These are phyloP conservation scores for Geoglossum glabrum DNA, from an alignment of 495 filamentous ascomycete species.

Conservation along the genomic window DNA sequence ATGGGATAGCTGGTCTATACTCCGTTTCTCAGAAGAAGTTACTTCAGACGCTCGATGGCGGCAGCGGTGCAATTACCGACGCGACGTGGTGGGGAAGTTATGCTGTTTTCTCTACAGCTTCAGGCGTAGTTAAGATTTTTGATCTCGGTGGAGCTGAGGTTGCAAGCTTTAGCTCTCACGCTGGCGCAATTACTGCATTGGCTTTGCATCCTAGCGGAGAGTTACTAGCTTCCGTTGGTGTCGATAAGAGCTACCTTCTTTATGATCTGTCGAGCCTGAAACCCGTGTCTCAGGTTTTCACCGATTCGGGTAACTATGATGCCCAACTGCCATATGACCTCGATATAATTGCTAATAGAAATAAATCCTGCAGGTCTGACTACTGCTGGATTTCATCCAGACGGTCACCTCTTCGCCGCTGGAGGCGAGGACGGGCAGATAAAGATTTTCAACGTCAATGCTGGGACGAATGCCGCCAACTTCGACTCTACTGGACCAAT, in stretches of 20 bases:
- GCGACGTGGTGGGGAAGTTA: constrained; percentile 55
- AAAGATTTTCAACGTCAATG: constrained; percentile 69
- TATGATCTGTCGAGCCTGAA: constrained; percentile 56
- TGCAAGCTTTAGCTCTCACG: constrained; percentile 51
- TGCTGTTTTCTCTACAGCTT: constrained; percentile 51
- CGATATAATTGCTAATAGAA: constrained; percentile 11
- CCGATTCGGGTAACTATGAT: constrained; percentile 49
- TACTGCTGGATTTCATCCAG: constrained; percentile 75
- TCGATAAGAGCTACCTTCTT: constrained; percentile 82
- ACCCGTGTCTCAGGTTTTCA: constrained; percentile 56
- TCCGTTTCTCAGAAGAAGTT: constrained; percentile 51
- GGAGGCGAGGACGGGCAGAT: constrained; percentile 59
- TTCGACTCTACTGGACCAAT: constrained; percentile 49
- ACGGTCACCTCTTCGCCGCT: constrained; percentile 80
- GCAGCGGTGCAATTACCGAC: constrained; percentile 50
- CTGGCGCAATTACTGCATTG: constrained; percentile 57
- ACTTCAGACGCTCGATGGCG: constrained; percentile 41
- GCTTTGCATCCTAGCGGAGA: constrained; percentile 69
- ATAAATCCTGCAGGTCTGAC: constrained; percentile 43
- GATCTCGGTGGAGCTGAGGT: constrained; percentile 41
- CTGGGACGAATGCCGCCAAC: constrained; percentile 44
- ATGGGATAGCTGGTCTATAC: constrained; percentile 63
- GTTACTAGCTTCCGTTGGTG: constrained; percentile 70
- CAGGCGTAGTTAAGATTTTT: constrained; percentile 63
- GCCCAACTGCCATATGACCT: not conserved